Conservation (phyloP, 768 basidiomycete species). For the Cyathus striatus region DNA sequence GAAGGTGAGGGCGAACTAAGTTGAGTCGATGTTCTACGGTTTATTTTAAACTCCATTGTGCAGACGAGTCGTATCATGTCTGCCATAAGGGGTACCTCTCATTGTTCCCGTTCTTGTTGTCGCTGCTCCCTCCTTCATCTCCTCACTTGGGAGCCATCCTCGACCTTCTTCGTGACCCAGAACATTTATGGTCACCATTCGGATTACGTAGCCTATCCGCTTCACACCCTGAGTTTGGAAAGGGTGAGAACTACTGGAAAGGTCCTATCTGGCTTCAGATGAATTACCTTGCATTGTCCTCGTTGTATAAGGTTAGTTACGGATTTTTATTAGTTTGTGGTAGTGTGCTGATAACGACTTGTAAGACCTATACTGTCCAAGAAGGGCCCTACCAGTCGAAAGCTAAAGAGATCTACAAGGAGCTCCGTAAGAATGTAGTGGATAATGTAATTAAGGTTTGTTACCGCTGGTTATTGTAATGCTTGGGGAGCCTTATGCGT, state of each 20-base stretch:
- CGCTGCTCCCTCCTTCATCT: slow-evolving; percentile 71
- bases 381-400: slow-evolving; percentile 77
- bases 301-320: slow-evolving; percentile 64
- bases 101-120: slow-evolving; percentile 87
- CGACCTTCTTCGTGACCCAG: slow-evolving; percentile 72
- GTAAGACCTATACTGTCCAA: slow-evolving; percentile 69
- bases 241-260: slow-evolving; percentile 96
- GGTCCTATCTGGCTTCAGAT: slow-evolving; percentile 97
- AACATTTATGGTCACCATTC: slow-evolving; percentile 88
- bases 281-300: slow-evolving; percentile 85
- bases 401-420: slow-evolving; percentile 74
- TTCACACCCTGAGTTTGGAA: slow-evolving; percentile 86
- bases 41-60: too few relatives aligned
- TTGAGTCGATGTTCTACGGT: background rate
- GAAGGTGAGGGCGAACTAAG: slow-evolving; percentile 53
- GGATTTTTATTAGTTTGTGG: background rate
- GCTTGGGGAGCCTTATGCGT: background rate
- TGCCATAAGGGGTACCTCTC: slow-evolving; percentile 94
- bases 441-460: slow-evolving; percentile 68
- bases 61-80: slow-evolving; percentile 91
- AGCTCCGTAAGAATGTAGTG: slow-evolving; percentile 77
- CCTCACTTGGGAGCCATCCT: slow-evolving; percentile 79
- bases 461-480: slow-evolving; percentile 1
- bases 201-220: slow-evolving; percentile 86
- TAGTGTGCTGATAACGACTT: background rate